A percentile compares a stretch with the other conserved stretches of the same genome.
Evolutionary conservation across 2,329 filamentous ascomycete genomes (phyloP).

Genomic region (Orbilia oligospora): DNA sequence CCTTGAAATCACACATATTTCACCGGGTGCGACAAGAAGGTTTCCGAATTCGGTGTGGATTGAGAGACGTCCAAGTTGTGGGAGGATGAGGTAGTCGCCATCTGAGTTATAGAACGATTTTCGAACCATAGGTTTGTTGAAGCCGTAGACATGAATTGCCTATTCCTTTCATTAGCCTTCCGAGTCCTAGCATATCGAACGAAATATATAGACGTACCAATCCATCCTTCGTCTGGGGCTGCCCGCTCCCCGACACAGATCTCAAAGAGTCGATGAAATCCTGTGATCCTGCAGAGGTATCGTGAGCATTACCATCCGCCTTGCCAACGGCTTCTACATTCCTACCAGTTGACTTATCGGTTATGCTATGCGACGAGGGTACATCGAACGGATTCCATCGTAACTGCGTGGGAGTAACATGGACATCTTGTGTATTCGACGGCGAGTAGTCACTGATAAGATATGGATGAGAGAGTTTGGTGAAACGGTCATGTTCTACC

Average conservation of each 20-base stretch:
- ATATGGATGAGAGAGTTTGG: conserved; percentile 65
- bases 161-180: conserved; percentile 5
- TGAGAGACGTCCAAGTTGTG: conserved; percentile 80
- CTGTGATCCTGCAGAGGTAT: conserved; percentile 71
- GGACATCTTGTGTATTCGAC: conserved; percentile 70
- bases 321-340: not conserved
- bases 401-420: conserved; percentile 84
- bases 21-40: conserved; percentile 81
- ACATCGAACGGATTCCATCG: conserved; percentile 80
- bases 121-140: conserved; percentile 82
- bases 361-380: conserved; percentile 71
- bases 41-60: conserved; percentile 82
- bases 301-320: conserved; percentile 20
- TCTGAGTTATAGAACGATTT: conserved; percentile 88
- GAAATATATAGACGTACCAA: conserved; percentile 66
- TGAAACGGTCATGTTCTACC: conserved; percentile 58
- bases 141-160: conserved; percentile 85
- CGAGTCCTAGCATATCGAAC: not conserved
- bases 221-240: conserved; percentile 83
- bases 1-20: conserved; percentile 82
- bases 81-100: conserved; percentile 82
- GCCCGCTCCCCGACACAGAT: conserved; percentile 82
- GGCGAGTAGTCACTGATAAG: conserved; percentile 68
- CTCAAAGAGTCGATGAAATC: conserved; percentile 75
- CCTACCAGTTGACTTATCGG: conserved; percentile 45